These are phyloP conservation scores for Calocybe cyanea DNA, from an alignment of 768 basidiomycete species.

Conservation along the genomic window DNA sequence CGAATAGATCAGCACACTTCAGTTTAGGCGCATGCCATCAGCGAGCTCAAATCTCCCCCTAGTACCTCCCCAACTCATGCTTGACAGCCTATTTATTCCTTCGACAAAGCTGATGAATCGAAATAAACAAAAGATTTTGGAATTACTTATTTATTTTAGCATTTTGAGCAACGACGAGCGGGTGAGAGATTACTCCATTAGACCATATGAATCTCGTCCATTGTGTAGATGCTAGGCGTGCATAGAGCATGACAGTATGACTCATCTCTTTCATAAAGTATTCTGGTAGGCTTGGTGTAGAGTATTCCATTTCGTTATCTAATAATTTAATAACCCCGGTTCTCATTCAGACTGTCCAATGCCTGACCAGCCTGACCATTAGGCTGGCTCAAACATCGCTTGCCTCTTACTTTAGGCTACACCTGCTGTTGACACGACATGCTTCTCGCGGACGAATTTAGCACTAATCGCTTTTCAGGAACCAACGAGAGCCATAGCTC, in stretches of 20 bases:
- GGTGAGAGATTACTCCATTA: no score
- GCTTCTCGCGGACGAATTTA: slow-evolving; percentile 34
- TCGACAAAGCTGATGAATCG: no score
- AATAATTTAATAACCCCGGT: background rate
- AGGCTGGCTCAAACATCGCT: background rate
- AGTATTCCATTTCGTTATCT: background rate
- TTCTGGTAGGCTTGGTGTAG: background rate
- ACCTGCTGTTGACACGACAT: background rate
- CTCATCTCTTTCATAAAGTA: no score
- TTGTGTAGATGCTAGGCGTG: no score
- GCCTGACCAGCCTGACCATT: background rate
- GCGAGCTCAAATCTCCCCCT: background rate
- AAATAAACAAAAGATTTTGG: no score
- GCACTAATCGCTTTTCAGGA: slow-evolving; percentile 40
- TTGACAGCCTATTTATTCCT: background rate
- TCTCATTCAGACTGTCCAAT: background rate
- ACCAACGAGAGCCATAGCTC: slow-evolving; percentile 8
- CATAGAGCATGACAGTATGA: no score
- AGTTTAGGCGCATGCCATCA: background rate
- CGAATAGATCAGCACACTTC: slow-evolving; percentile 17
- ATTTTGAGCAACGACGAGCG: no score
- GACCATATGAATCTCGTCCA: no score
- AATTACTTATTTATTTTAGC: no score
- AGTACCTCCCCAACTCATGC: background rate
- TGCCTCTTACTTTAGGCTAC: no score